Evolutionary conservation across 805 yeast genomes (phyloP).

Genomic region (Teunomyces gatunensis): DNA sequence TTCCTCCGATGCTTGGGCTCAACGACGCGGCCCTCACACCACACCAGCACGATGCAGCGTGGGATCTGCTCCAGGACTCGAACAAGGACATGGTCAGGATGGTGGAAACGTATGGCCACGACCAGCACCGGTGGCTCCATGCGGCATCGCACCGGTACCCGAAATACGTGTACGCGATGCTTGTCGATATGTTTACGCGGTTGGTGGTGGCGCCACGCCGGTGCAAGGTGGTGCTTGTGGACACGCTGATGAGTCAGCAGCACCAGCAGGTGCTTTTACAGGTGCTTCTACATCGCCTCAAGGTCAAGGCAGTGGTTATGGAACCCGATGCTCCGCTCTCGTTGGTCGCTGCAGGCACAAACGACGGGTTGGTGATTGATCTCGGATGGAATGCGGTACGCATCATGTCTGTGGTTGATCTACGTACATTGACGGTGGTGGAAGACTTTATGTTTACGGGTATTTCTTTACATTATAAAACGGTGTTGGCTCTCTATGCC

Average conservation of each 20-base stretch:
- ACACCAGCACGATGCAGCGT: constrained; percentile 11
- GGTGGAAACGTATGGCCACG: constrained; percentile 10
- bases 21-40: constrained; percentile 18
- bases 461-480: constrained; percentile 16
- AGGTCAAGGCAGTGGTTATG: constrained; percentile 23
- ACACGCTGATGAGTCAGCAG: constrained; percentile 12
- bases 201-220: constrained; percentile 17
- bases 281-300: constrained; percentile 20
- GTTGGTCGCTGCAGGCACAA: constrained; percentile 18
- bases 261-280: constrained; percentile 16
- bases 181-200: constrained; percentile 13
- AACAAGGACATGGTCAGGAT: background rate
- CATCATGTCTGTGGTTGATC: constrained; percentile 21
- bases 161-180: background rate
- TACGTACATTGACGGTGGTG: constrained; percentile 12
- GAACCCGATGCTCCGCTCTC: constrained; percentile 18
- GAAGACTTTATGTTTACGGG: constrained; percentile 11
- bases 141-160: background rate
- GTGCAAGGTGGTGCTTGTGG: constrained; percentile 22
- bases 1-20: constrained; percentile 20
- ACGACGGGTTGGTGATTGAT: constrained; percentile 27
- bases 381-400: constrained; percentile 25
- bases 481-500: constrained; percentile 12
- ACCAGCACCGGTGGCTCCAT: constrained; percentile 9
- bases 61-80: background rate